Conservation (phyloP, 192 early-diverging fungal species). For the Coemansia sp. region DNA sequence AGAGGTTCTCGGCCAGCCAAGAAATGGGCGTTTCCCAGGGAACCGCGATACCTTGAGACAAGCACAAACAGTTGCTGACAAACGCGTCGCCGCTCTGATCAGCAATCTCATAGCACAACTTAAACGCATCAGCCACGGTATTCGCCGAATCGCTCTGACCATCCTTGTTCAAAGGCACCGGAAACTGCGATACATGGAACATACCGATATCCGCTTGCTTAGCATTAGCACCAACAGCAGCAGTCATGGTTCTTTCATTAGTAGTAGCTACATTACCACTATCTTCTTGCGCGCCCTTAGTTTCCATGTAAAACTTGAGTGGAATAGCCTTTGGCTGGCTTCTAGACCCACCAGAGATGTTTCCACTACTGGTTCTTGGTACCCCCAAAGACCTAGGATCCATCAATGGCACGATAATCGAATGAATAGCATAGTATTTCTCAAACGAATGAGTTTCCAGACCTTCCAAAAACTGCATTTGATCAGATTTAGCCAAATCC, state of each 20-base stretch:
- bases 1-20: constrained; percentile 76
- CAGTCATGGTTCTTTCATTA: not conserved
- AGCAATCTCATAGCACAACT: constrained; percentile 53
- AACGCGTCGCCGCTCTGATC: constrained; percentile 54
- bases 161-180: constrained; percentile 32
- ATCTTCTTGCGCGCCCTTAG: constrained; percentile 16
- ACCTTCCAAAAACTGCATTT: constrained; percentile 78
- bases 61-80: constrained; percentile 50
- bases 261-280: not conserved
- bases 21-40: constrained; percentile 72
- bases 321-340: constrained; percentile 40
- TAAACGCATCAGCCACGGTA: constrained; percentile 42
- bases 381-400: constrained; percentile 1
- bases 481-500: constrained; percentile 81
- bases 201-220: constrained; percentile 25
- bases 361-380: constrained; percentile 5
- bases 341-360: not conserved
- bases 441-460: constrained; percentile 53
- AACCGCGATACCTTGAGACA: constrained; percentile 72
- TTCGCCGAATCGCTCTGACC: constrained; percentile 9
- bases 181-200: constrained; percentile 47
- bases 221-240: not conserved
- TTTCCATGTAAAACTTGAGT: constrained; percentile 40
- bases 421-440: constrained; percentile 50
- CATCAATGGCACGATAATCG: constrained; percentile 22